phyloP scores from a whole-genome alignment of 108 stramenopile genomes.

The Craspedostauros australis region DNA sequence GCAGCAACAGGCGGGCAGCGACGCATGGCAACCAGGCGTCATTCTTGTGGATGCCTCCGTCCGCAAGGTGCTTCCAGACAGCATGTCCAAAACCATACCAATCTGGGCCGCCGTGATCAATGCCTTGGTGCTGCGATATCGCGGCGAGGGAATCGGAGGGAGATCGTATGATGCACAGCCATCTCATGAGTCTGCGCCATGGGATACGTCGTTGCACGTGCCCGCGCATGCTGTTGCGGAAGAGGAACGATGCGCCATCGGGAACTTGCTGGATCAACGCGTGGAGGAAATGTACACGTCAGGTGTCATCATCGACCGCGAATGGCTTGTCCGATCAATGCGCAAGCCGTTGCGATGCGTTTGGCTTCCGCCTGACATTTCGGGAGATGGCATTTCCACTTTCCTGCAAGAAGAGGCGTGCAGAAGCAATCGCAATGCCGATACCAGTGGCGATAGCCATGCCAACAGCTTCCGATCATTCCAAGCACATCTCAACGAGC shows the following conservation, averaged over 20 bases:
- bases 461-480: neutral
- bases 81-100: constrained; percentile 67
- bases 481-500: neutral
- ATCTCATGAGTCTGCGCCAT: neutral
- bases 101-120: constrained; percentile 74
- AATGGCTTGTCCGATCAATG: constrained; percentile 1
- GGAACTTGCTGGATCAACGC: constrained; percentile 35
- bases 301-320: constrained; percentile 50
- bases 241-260: constrained; percentile 42
- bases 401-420: too few species aligned
- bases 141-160: constrained; percentile 3
- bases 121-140: constrained; percentile 36
- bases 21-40: constrained; percentile 28
- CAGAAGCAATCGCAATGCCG: too few species aligned
- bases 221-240: constrained; percentile 39
- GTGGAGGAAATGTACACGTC: constrained; percentile 46
- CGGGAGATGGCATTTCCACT: too few species aligned
- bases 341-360: constrained; percentile 30
- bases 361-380: constrained; percentile 26
- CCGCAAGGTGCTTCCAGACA: constrained; percentile 55
- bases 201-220: constrained; percentile 47
- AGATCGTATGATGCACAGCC: neutral
- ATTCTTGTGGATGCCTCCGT: constrained; percentile 65
- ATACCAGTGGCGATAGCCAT: neutral
- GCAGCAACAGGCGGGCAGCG: too few species aligned